Evolutionary conservation across 768 basidiomycete genomes (phyloP).

Genomic region (Mycena metata): DNA sequence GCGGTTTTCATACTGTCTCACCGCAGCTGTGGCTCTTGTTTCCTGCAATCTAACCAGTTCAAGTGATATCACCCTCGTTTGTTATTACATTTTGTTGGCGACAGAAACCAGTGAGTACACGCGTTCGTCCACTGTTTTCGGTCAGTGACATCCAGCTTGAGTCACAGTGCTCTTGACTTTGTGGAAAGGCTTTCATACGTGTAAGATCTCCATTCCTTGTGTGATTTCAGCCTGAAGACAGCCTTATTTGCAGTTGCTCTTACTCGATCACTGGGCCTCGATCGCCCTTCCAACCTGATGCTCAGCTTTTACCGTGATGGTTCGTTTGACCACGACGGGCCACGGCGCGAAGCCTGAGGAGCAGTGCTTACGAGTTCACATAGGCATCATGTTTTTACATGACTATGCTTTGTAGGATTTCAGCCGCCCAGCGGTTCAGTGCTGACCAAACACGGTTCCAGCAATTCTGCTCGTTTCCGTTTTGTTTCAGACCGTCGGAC

Average conservation of each 20-base stretch:
- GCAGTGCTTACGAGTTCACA: neutral
- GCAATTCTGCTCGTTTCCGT: constrained; percentile 11
- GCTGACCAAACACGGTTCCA: too few species aligned
- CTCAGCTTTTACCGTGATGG: constrained; percentile 30
- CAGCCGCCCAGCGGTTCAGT: too few species aligned
- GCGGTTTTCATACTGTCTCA: too few species aligned
- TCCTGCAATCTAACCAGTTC: too few species aligned
- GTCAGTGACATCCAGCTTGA: neutral
- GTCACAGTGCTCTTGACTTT: constrained; percentile 25
- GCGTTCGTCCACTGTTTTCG: neutral
- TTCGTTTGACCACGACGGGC: neutral
- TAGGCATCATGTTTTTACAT: constrained; percentile 29
- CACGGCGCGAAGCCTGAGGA: too few species aligned
- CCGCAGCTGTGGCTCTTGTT: too few species aligned
- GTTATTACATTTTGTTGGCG: neutral
- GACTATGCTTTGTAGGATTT: constrained; percentile 26
- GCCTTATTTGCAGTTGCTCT: too few species aligned
- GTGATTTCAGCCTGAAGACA: too few species aligned
- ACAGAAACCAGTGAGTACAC: constrained; percentile 21
- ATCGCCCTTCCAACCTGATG: neutral
- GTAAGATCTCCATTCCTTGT: too few species aligned
- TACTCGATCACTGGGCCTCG: too few species aligned
- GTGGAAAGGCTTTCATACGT: constrained; percentile 15
- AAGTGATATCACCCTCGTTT: too few species aligned
- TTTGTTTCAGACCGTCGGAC: neutral